These are phyloP conservation scores for Dioscorea cayenensis DNA, from an alignment of 116 monocot species.

Conservation along the genomic window DNA sequence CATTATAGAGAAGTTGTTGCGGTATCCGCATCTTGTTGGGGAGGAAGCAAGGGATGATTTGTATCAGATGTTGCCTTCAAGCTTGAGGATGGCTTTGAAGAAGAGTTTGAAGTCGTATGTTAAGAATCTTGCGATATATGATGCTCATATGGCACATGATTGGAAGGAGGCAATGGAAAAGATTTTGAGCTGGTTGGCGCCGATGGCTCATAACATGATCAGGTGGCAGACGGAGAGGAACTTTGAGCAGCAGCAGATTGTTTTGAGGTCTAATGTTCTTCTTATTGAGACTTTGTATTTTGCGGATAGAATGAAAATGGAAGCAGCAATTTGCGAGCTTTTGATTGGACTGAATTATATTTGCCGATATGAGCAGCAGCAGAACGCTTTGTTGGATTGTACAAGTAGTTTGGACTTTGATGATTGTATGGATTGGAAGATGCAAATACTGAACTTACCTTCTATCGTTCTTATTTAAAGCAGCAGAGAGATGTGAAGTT, in stretches of 20 bases:
- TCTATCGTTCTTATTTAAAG: conserved; percentile 4
- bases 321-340: conserved; percentile 77
- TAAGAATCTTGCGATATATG: conserved; percentile 77
- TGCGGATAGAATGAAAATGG: conserved; percentile 77
- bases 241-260: conserved; percentile 85
- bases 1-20: conserved; percentile 83
- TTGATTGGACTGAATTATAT: conserved; percentile 87
- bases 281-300: conserved; percentile 82
- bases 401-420: conserved; percentile 79
- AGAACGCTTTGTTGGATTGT: conserved; percentile 78
- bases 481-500: neutral
- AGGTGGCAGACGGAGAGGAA: conserved; percentile 86
- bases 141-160: conserved; percentile 79
- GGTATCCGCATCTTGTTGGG: conserved; percentile 75
- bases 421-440: conserved; percentile 66
- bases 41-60: conserved; percentile 88
- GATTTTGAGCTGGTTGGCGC: conserved; percentile 76
- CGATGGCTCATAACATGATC: conserved; percentile 91
- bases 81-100: conserved; percentile 43
- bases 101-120: conserved; percentile 59
- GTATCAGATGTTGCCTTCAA: conserved; percentile 84
- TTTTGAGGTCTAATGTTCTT: conserved; percentile 45
- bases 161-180: conserved; percentile 69
- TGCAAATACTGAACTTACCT: conserved; percentile 33
- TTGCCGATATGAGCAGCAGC: conserved; percentile 93